Percentiles rank a stretch among this genome's conserved stretches.
Conservation (phyloP, 352 stramenopile species). For the Pythium biforme region DNA sequence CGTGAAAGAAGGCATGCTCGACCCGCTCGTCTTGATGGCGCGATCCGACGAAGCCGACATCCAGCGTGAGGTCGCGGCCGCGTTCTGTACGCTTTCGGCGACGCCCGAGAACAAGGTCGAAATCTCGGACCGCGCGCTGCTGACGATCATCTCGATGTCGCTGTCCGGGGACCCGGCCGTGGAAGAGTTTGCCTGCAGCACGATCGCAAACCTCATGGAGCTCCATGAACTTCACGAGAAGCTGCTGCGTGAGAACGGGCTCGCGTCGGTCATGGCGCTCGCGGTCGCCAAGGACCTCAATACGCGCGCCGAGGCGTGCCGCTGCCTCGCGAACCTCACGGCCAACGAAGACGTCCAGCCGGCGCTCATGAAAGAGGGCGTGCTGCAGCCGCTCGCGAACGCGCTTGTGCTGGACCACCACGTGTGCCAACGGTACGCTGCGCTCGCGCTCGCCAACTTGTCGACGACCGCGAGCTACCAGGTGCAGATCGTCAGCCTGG, state of each 20-base stretch:
- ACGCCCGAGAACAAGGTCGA: constrained; percentile 97
- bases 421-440: constrained; percentile 93
- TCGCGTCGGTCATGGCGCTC: constrained; percentile 92
- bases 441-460: constrained; percentile 93
- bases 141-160: constrained; percentile 95
- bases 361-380: constrained; percentile 90
- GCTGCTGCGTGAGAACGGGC: constrained; percentile 92
- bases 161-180: constrained; percentile 89
- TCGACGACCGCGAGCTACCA: constrained; percentile 92
- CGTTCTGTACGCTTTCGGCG: constrained; percentile 93
- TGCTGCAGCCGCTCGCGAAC: constrained; percentile 89
- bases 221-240: constrained; percentile 93
- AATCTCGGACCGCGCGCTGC: constrained; percentile 92
- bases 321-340: constrained; percentile 94
- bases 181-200: constrained; percentile 93
- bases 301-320: constrained; percentile 90
- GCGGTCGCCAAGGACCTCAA: constrained; percentile 88
- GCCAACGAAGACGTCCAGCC: constrained; percentile 93
- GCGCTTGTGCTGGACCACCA: constrained; percentile 88
- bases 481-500: constrained; percentile 93
- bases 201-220: constrained; percentile 95
- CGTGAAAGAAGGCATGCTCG: constrained; percentile 93
- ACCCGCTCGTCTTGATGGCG: constrained; percentile 95
- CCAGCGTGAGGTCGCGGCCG: constrained; percentile 90
- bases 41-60: constrained; percentile 91